phyloP scores from a whole-genome alignment of 106 monocot genomes.

The Dioscorea alata region DNA sequence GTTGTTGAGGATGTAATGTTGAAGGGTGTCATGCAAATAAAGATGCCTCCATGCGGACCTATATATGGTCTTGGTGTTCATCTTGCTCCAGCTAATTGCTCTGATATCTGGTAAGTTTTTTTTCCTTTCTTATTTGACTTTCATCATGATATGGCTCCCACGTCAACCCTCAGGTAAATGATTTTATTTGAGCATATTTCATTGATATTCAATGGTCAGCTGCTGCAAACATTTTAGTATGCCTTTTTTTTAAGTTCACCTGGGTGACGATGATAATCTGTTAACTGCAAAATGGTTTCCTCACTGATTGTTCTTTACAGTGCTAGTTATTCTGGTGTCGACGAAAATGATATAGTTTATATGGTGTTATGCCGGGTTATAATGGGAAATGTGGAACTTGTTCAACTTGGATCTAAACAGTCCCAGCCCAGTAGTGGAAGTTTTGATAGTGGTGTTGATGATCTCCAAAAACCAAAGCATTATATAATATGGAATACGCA shows the following conservation, averaged over 20 bases:
- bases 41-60: slow-evolving; percentile 17
- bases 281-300: not conserved
- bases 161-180: too few relatives aligned
- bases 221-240: slow-evolving; percentile 4
- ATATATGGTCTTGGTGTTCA: slow-evolving; percentile 48
- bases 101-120: slow-evolving; percentile 56
- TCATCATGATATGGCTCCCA: not conserved
- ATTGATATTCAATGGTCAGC: not conserved
- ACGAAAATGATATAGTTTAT: slow-evolving; percentile 59
- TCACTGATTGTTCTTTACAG: slow-evolving; percentile 37
- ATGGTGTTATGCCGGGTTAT: slow-evolving; percentile 74
- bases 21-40: slow-evolving; percentile 32
- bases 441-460: slow-evolving; percentile 67
- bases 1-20: slow-evolving; percentile 53
- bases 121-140: slow-evolving; percentile 1
- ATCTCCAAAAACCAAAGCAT: slow-evolving; percentile 60
- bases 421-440: slow-evolving; percentile 41
- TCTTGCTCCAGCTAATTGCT: slow-evolving; percentile 55
- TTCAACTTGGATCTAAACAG: slow-evolving; percentile 48
- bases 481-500: slow-evolving; percentile 66
- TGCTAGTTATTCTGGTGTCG: slow-evolving; percentile 55
- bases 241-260: slow-evolving; percentile 11
- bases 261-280: too few relatives aligned
- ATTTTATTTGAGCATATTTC: not conserved
- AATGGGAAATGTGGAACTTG: slow-evolving; percentile 65